Base-by-base conservation (phyloP, 306 rosid species). In the Sicyos baderoa region DNA sequence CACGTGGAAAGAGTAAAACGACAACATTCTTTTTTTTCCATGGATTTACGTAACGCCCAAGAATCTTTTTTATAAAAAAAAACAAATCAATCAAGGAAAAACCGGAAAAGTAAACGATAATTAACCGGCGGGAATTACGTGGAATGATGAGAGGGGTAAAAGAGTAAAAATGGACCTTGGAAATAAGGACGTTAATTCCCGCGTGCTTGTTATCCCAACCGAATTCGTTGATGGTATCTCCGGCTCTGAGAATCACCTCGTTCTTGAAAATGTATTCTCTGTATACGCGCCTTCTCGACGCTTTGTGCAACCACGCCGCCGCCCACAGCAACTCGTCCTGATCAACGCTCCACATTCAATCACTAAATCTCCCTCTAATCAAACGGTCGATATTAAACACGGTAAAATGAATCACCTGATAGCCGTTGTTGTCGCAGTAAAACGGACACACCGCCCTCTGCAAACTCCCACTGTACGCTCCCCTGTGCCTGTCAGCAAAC, bases 181-280 rank as follows among this genome's bases (percentile, higher is more conserved):
- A 90, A 78, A 93, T 71, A 72, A 93, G 97, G 52, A 93, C 82
- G 79, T 93, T 93, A 76, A 90, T 93, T 74, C 97, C 97, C 18
- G 99, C 99, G 82, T 93, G 99, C 86, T 93, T 93, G 89, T 93
- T 93, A 82, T 93, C 99, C 97, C 99, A 93, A 82, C 99, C 97
- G 68, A 93, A 93, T 85, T 93, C 96, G 78, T 89, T 89, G 73
- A 93, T 93, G 72, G 91, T 93, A 74, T 93, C 98, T 18, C 99
- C 97, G 9, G 99, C 97, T 65, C 97, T 80, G 71, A 93, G 56
- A 19, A 90, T 84, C 49, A 90, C 96, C 82, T 93, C 96, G 85
- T 93, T 93, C 78, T 25, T 82, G 66, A 88, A 90, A 53, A 90
- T 93, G 79, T 93, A 93, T 80, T 93, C 96, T 78, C 99, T 86